Percentiles rank a stretch among this genome's conserved stretches.
Conservation (phyloP, 257 asterid genomes). For the Henckelia pumila region DNA sequence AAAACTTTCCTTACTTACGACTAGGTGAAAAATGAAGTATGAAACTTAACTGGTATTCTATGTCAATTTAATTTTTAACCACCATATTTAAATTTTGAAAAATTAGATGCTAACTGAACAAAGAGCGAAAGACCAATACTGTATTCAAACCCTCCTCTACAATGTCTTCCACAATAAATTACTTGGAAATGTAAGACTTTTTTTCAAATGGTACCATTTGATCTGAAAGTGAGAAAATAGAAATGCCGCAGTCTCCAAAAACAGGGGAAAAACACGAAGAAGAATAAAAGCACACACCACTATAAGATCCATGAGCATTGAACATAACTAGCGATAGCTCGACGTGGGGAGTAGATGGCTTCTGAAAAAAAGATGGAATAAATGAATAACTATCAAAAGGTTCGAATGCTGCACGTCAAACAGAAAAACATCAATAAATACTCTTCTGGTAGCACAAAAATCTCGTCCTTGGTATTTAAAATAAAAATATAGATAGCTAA, state of each 20-base stretch:
- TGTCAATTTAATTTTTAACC: neutral
- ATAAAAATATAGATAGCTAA: neutral
- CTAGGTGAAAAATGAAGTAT: neutral
- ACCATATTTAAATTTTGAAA: neutral
- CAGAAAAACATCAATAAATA: constrained; percentile 10
- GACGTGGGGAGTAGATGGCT: constrained; percentile 44
- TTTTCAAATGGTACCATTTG: neutral
- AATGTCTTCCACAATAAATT: neutral
- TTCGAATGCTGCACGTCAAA: neutral
- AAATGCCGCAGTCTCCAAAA: neutral
- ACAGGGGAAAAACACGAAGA: neutral
- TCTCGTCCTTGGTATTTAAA: neutral
- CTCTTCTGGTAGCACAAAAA: constrained; percentile 8
- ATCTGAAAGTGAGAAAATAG: neutral
- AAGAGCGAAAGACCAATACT: neutral
- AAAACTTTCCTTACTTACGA: neutral
- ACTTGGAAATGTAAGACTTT: neutral
- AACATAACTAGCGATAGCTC: constrained; percentile 42
- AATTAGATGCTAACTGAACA: neutral
- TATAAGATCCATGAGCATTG: neutral
- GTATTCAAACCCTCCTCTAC: neutral
- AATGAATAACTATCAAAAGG: constrained; percentile 5
- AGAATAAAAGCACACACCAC: neutral
- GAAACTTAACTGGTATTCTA: neutral
- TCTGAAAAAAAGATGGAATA: constrained; percentile 39